These are phyloP conservation scores for Lecanosticta acicola DNA, from an alignment of 2,329 filamentous ascomycete genomes.

Conservation along the genomic window DNA sequence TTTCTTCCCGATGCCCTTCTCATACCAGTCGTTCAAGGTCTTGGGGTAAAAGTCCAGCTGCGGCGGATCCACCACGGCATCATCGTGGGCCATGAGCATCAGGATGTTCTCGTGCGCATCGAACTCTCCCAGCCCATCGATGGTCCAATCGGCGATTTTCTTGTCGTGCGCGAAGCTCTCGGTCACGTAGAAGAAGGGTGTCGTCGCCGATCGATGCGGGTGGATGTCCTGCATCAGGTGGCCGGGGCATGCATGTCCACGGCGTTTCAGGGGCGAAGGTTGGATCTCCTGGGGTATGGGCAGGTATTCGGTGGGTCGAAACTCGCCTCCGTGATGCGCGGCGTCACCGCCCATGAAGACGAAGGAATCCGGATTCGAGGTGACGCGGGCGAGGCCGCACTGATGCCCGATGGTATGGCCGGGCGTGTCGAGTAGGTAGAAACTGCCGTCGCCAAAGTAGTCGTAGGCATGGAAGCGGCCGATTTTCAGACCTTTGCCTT, in stretches of 20 bases:
- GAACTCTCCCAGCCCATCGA: slow-evolving; percentile 30
- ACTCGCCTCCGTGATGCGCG: slow-evolving; percentile 34
- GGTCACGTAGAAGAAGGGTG: slow-evolving; percentile 35
- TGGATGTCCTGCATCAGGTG: slow-evolving; percentile 39
- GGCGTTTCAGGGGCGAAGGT: slow-evolving; percentile 22
- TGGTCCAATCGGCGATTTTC: slow-evolving; percentile 29
- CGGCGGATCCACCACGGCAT: slow-evolving; percentile 26
- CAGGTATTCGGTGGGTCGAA: slow-evolving; percentile 39
- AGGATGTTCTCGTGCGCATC: slow-evolving; percentile 31
- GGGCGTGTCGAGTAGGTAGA: slow-evolving; percentile 51
- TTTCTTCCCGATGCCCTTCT: slow-evolving; percentile 26
- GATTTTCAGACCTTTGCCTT: slow-evolving; percentile 36
- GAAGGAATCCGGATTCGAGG: slow-evolving; percentile 36
- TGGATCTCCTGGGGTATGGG: slow-evolving; percentile 34
- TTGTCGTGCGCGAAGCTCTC: slow-evolving; percentile 35
- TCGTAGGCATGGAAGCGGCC: slow-evolving; percentile 47
- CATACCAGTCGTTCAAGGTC: slow-evolving; percentile 31
- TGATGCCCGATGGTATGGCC: slow-evolving; percentile 50
- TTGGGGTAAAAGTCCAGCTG: slow-evolving; percentile 38
- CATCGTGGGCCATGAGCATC: slow-evolving; percentile 31
- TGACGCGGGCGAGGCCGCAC: slow-evolving; percentile 45
- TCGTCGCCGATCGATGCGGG: slow-evolving; percentile 28
- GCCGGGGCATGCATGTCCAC: slow-evolving; percentile 35
- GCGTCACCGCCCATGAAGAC: slow-evolving; percentile 49
- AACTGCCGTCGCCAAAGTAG: slow-evolving; percentile 52